Percentiles rank a stretch among this genome's conserved stretches.
phyloP scores from a whole-genome alignment of 2,329 filamentous ascomycete species.

The Gaeumannomyces sp. region DNA sequence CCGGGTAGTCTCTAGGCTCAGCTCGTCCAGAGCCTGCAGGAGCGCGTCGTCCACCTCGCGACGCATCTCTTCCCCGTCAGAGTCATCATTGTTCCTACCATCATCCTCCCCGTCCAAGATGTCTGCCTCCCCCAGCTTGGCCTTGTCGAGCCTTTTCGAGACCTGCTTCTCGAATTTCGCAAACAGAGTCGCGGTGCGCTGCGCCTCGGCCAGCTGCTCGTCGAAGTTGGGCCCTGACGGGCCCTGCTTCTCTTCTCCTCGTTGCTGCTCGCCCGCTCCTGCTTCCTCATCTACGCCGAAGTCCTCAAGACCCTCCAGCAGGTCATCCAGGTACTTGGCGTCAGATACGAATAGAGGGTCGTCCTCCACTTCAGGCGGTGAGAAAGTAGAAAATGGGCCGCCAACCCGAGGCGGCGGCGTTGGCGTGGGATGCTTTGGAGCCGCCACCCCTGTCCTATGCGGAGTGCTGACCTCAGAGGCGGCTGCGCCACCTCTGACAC shows the following conservation, averaged over 20 bases:
- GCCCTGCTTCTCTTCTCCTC: background rate
- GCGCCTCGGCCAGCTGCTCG: background rate
- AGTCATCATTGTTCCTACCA: slow-evolving; percentile 27
- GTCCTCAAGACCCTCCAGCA: background rate
- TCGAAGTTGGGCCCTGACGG: background rate
- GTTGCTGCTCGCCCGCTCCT: background rate
- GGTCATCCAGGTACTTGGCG: background rate
- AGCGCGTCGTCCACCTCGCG: slow-evolving; percentile 39
- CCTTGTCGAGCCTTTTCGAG: background rate
- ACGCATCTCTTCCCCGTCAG: slow-evolving; percentile 45
- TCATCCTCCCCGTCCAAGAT: background rate
- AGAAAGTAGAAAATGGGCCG: background rate
- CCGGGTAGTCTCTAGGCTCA: background rate
- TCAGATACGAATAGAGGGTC: background rate
- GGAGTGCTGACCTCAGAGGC: background rate
- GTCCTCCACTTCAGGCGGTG: background rate
- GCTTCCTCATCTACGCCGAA: background rate
- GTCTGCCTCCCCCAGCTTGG: background rate
- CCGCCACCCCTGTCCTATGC: background rate
- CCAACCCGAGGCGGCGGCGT: background rate
- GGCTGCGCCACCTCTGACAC: slow-evolving; percentile 2
- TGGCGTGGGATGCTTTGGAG: too few relatives aligned
- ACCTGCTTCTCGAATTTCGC: background rate
- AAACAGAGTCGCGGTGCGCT: background rate
- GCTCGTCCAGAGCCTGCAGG: slow-evolving; percentile 39